Evolutionary conservation across 2,329 filamentous ascomycete genomes (phyloP), one percentile per base, ranked within the genome.

Genomic region (Ceratocystis cubensis): DNA sequence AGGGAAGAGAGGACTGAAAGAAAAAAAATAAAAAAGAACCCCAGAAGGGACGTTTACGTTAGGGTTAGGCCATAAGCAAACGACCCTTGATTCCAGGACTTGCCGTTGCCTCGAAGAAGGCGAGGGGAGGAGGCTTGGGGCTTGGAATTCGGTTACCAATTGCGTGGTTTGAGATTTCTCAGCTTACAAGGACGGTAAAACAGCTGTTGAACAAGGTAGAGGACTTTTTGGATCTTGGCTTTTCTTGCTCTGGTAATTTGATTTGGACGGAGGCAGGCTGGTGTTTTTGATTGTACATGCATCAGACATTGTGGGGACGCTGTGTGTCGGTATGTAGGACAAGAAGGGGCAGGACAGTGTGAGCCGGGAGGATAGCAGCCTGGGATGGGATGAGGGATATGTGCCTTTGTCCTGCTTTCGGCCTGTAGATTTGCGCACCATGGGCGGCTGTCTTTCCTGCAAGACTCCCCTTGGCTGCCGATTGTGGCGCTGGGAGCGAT

Each of bases 81-180:
- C 33, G 33, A 37, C 33, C 33, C 33, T 10, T 37, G 33, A 8
- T 8, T 8, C 33, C 7, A 8, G 33, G 7, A 10, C 37, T 10
- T 10, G 37, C 13, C 10, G 10, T 41, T 41, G 37, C 37, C 37
- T 41, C 13, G 13, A 41, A 41, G 37, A 41, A 41, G 37, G 13
- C 13, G 3, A 15, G 37, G 13, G 37, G 48, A 10, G 17, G 20
- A 10, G 17, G 20, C n/a, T 53, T 53, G 48, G 15, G 46, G 17
- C 20, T 48, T 48, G 46, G 46, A 20, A 48, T 61, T 61, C 15
- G 28, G 30, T 13, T 41, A 61, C 20, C 15, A n/a, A 22, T 61
- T 41, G 57, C 13, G 37, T 25, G 61, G 30, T 63, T 63, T 63
- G 33, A 46, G 37, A 63, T 30, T 46, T 3, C 33, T 63, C 22